Conservation (phyloP, 305 asterid genomes). For the Rubia tinctorum region DNA sequence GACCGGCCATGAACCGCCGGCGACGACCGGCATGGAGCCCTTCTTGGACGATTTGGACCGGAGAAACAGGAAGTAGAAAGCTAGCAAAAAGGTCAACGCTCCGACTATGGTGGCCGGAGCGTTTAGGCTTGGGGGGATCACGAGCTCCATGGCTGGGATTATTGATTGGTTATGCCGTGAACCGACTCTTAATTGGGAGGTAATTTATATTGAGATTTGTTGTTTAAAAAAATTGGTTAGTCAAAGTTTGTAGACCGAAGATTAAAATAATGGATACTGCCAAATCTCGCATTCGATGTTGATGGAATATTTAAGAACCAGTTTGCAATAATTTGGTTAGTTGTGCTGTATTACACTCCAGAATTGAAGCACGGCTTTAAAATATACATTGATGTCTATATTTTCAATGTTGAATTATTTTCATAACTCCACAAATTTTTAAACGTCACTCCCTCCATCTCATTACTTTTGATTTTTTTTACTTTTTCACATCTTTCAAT, state of each 20-base stretch:
- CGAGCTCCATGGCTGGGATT: not conserved
- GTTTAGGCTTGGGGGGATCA: not conserved
- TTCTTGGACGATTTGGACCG: not conserved
- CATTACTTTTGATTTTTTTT: too few relatives aligned
- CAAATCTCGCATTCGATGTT: not conserved
- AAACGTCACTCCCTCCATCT: too few relatives aligned
- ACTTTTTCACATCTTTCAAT: too few relatives aligned
- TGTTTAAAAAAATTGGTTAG: not conserved
- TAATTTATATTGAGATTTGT: not conserved
- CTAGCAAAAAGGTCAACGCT: not conserved
- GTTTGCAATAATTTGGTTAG: too few relatives aligned
- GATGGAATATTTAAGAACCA: not conserved
- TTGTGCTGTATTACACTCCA: too few relatives aligned
- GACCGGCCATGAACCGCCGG: constrained; percentile 13
- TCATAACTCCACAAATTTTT: too few relatives aligned
- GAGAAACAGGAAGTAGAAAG: not conserved
- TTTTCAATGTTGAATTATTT: too few relatives aligned
- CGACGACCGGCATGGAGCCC: not conserved
- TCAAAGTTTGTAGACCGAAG: not conserved
- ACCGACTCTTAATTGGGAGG: not conserved
- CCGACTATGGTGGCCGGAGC: not conserved
- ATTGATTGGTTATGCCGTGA: not conserved
- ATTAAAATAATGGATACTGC: not conserved
- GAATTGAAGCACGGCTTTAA: too few relatives aligned
- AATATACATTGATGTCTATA: too few relatives aligned